phyloP scores from a whole-genome alignment of 1,139 yeast species.

The Debaryomyces udenii region DNA sequence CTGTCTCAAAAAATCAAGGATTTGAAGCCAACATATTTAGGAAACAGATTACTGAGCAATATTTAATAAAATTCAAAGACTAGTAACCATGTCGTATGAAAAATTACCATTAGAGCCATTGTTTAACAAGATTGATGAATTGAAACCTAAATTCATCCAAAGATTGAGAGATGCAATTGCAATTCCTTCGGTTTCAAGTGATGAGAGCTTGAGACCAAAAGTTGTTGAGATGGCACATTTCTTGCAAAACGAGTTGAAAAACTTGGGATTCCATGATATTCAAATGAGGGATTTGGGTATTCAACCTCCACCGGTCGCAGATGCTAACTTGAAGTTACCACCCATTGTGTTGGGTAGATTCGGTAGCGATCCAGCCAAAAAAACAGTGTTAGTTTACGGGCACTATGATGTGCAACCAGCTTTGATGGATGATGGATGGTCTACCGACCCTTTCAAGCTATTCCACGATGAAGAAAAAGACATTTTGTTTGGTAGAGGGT shows the following conservation, averaged over 20 bases:
- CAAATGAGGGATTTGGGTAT: slow-evolving; percentile 80
- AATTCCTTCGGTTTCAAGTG: slow-evolving; percentile 93
- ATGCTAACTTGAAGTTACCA: slow-evolving; percentile 72
- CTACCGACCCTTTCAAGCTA: slow-evolving; percentile 83
- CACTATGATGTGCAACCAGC: slow-evolving; percentile 99
- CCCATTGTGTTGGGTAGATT: slow-evolving; percentile 89
- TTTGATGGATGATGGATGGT: slow-evolving; percentile 89
- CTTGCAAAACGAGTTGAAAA: slow-evolving; percentile 65
- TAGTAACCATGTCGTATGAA: slow-evolving; percentile 33
- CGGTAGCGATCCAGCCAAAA: slow-evolving; percentile 78
- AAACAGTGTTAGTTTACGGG: slow-evolving; percentile 89
- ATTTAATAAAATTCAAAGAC: neutral
- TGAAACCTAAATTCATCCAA: slow-evolving; percentile 68
- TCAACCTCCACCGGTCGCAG: slow-evolving; percentile 83
- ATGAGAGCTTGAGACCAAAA: slow-evolving; percentile 81
- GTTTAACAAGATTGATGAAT: slow-evolving; percentile 66
- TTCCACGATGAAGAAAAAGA: slow-evolving; percentile 59
- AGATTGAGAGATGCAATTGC: slow-evolving; percentile 81
- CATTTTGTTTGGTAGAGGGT: slow-evolving; percentile 86
- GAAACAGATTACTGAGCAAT: neutral
- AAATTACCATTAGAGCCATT: slow-evolving; percentile 48
- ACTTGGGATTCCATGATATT: slow-evolving; percentile 79
- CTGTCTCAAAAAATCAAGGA: slow-evolving; percentile 1
- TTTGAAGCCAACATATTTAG: neutral
- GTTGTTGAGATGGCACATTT: slow-evolving; percentile 88